A percentile compares a stretch with the other conserved stretches of the same genome.
phyloP scores from a whole-genome alignment of 441 rosid species.

The Aquilaria agallochum region DNA sequence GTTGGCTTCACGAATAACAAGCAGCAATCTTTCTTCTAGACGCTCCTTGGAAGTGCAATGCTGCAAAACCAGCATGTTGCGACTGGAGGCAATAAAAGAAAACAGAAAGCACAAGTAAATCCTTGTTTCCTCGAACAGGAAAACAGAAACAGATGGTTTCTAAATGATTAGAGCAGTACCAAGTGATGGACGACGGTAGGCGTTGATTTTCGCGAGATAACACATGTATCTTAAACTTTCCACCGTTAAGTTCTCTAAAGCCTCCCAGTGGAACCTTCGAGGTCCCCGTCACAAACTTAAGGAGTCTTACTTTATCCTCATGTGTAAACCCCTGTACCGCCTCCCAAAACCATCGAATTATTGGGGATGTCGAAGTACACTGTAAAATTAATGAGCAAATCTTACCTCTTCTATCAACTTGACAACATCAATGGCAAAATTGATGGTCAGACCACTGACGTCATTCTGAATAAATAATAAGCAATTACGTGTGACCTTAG shows the following conservation, averaged over 20 bases:
- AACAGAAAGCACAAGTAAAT: background rate
- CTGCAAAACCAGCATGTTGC: constrained; percentile 92
- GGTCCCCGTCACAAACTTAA: constrained; percentile 96
- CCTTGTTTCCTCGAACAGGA: background rate
- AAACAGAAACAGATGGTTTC: background rate
- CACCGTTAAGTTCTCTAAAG: constrained; percentile 93
- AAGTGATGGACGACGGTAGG: constrained; percentile 95
- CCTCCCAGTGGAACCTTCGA: constrained; percentile 99
- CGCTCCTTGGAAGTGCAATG: constrained; percentile 79
- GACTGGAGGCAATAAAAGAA: constrained; percentile 39
- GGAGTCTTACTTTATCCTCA: constrained; percentile 93
- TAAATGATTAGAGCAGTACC: constrained; percentile 33
- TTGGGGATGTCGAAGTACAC: constrained; percentile 57
- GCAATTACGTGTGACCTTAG: background rate
- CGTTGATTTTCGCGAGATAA: constrained; percentile 89
- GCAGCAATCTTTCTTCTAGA: constrained; percentile 84
- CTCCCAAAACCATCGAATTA: constrained; percentile 98
- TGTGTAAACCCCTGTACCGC: constrained; percentile 90
- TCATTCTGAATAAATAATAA: constrained; percentile 63
- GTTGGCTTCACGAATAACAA: constrained; percentile 90
- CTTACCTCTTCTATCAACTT: constrained; percentile 77
- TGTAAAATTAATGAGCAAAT: constrained; percentile 3
- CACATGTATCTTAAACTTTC: constrained; percentile 96
- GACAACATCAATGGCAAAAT: constrained; percentile 94
- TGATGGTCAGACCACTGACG: constrained; percentile 73